phyloP scores from a whole-genome alignment of 345 rosid species.

The Eucalyptus guilfoylei region DNA sequence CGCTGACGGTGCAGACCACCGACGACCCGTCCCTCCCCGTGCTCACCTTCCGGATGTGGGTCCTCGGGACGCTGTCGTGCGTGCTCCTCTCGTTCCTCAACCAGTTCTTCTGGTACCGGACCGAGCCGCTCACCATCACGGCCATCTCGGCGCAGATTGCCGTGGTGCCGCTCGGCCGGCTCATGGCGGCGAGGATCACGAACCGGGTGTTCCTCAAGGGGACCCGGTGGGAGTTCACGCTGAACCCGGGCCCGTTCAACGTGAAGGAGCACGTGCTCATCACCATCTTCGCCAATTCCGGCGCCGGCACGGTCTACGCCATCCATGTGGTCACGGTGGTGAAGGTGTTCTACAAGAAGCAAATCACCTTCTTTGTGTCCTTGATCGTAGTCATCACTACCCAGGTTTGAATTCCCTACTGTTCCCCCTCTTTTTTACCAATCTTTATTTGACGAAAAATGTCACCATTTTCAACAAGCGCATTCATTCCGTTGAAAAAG shows the following conservation, averaged over 20 bases:
- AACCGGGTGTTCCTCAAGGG: slow-evolving; percentile 60
- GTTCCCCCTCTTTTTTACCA: neutral
- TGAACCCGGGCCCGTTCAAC: slow-evolving; percentile 96
- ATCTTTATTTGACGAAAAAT: neutral
- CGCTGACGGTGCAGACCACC: slow-evolving; percentile 76
- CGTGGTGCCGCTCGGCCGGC: slow-evolving; percentile 80
- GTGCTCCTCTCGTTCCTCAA: slow-evolving; percentile 72
- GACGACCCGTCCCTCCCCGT: slow-evolving; percentile 87
- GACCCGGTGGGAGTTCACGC: slow-evolving; percentile 55
- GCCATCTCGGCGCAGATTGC: slow-evolving; percentile 97
- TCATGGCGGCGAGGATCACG: slow-evolving; percentile 81
- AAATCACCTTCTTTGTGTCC: slow-evolving; percentile 79
- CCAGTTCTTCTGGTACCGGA: slow-evolving; percentile 95
- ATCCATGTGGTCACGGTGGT: slow-evolving; percentile 81
- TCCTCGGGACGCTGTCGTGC: slow-evolving; percentile 70
- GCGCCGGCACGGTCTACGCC: slow-evolving; percentile 92
- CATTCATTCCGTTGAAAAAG: neutral
- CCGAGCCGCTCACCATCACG: slow-evolving; percentile 85
- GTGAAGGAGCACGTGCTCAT: slow-evolving; percentile 94
- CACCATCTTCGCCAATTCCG: slow-evolving; percentile 92
- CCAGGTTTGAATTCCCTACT: slow-evolving; percentile 32
- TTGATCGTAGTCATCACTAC: slow-evolving; percentile 74
- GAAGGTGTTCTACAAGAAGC: slow-evolving; percentile 69
- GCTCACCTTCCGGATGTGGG: slow-evolving; percentile 92
- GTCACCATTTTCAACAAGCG: neutral